phyloP scores from a whole-genome alignment of 495 filamentous ascomycete genomes.

The Podospora didyma region DNA sequence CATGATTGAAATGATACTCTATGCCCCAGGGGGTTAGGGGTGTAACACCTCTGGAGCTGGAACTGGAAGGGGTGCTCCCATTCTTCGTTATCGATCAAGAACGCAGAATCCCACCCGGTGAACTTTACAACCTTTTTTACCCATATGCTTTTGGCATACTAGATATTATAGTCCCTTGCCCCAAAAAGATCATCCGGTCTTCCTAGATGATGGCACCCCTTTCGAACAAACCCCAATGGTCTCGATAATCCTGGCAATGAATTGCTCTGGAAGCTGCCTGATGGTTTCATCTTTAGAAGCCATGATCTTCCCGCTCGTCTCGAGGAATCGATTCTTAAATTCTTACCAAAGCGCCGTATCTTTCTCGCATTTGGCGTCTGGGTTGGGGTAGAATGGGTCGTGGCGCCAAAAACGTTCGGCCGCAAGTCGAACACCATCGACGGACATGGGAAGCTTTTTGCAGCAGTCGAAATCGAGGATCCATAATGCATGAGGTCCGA shows the following conservation, averaged over 20 bases:
- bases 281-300: conserved; percentile 4
- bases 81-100: too few species aligned
- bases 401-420: conserved; percentile 33
- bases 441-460: conserved; percentile 29
- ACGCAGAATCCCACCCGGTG: too few species aligned
- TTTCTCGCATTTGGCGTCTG: conserved; percentile 9
- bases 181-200: too few species aligned
- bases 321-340: conserved; percentile 25
- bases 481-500: conserved; percentile 34
- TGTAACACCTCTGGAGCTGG: too few species aligned
- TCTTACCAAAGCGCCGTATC: conserved; percentile 31
- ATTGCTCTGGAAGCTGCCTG: conserved; percentile 12
- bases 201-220: too few species aligned
- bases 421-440: conserved; percentile 28
- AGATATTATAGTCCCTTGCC: too few species aligned
- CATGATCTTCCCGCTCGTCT: conserved; percentile 18
- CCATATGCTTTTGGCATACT: too few species aligned
- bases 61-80: too few species aligned
- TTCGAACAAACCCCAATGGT: conserved; percentile 10
- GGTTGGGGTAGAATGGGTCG: conserved; percentile 41
- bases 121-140: too few species aligned
- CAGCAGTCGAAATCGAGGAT: conserved; percentile 47
- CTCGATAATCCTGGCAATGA: conserved; percentile 8
- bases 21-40: too few species aligned
- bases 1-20: too few species aligned